Evolutionary conservation across 257 asterid species (phyloP).

Genomic region (Ilex asprella): DNA sequence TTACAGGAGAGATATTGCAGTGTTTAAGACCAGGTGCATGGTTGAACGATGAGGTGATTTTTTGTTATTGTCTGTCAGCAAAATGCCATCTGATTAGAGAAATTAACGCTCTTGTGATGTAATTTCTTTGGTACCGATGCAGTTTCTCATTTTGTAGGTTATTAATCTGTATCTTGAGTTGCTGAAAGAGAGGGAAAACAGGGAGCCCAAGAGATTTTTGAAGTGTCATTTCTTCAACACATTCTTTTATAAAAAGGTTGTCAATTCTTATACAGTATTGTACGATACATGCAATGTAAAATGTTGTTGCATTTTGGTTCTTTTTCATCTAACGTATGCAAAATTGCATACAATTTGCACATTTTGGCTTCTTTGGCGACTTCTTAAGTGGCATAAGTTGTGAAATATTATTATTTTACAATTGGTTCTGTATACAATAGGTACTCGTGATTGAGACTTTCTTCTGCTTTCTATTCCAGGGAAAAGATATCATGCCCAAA

Average conservation of each 20-base stretch:
- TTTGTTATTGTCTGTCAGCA: neutral
- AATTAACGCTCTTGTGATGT: neutral
- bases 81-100: neutral
- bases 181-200: conserved; percentile 81
- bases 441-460: no score
- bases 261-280: neutral
- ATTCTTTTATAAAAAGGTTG: conserved; percentile 91
- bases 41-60: conserved; percentile 89
- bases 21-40: conserved; percentile 69
- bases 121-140: neutral
- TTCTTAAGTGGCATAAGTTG: no score
- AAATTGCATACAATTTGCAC: no score
- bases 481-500: no score
- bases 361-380: no score
- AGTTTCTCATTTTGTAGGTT: conserved; percentile 50
- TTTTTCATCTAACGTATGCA: no score
- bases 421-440: no score
- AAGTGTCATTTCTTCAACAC: conserved; percentile 85
- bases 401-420: no score
- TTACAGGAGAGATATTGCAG: conserved; percentile 63
- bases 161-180: conserved; percentile 79
- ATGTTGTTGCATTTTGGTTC: no score
- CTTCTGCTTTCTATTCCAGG: no score
- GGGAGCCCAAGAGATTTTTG: conserved; percentile 74
- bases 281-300: no score